Conservation (phyloP, 83 land plant genomes). For the Picea engelmannii region DNA sequence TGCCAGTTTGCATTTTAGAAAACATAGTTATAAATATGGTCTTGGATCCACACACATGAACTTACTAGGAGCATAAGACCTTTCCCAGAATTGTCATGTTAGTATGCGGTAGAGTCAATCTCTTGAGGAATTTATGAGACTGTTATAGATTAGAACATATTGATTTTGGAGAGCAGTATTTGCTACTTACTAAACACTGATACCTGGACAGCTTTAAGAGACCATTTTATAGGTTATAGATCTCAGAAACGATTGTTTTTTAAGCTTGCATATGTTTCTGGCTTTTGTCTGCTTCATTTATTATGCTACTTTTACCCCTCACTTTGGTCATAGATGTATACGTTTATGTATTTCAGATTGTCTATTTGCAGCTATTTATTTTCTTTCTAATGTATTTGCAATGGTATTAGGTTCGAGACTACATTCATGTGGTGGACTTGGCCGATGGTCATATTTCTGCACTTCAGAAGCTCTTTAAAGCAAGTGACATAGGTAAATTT, state of each 20-base stretch:
- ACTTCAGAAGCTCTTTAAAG: slow-evolving; percentile 60
- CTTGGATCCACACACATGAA: neutral
- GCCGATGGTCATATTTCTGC: slow-evolving; percentile 90
- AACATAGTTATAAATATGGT: neutral
- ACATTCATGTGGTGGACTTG: slow-evolving; percentile 86
- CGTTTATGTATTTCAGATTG: neutral
- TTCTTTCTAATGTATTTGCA: neutral
- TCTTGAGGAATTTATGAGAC: neutral
- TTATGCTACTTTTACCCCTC: neutral
- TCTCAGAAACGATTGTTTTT: neutral
- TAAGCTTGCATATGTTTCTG: neutral
- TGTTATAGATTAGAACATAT: neutral
- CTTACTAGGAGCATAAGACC: neutral
- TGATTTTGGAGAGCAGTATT: neutral
- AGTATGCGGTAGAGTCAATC: neutral
- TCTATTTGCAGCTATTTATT: neutral
- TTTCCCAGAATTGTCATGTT: neutral
- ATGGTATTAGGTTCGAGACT: slow-evolving; percentile 71
- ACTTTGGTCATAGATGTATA: neutral
- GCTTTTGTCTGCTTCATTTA: neutral
- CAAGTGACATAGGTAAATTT: slow-evolving; percentile 43
- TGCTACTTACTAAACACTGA: neutral
- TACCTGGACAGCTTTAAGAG: neutral
- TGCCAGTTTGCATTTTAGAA: neutral
- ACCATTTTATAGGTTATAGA: neutral